Conservation (phyloP, 23 red algal species). For the Gracilaria caudata region DNA sequence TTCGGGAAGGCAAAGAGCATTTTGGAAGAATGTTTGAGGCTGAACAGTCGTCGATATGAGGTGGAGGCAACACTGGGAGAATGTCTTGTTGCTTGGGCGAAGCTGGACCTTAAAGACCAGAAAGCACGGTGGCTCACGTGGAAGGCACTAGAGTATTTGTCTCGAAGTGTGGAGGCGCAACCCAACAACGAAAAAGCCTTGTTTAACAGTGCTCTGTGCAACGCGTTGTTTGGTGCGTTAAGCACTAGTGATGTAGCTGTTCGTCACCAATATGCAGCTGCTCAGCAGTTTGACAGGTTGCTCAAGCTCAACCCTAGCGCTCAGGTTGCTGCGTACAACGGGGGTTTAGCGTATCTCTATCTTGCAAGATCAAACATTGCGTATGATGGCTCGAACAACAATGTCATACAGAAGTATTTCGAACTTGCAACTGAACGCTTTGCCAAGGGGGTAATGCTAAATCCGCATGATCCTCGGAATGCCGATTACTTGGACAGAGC, state of each 20-base stretch:
- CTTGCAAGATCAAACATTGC: conserved; percentile 34
- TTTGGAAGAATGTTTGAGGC: conserved; percentile 51
- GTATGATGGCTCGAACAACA: background rate
- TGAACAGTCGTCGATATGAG: background rate
- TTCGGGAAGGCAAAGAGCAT: conserved; percentile 27
- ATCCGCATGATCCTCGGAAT: conserved; percentile 43
- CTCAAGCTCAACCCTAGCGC: conserved; percentile 35
- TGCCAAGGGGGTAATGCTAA: conserved; percentile 45
- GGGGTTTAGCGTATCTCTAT: conserved; percentile 64
- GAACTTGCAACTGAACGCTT: conserved; percentile 42
- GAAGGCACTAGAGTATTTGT: conserved; percentile 17
- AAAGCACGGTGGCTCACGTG: conserved; percentile 11
- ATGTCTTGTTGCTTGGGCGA: conserved; percentile 50
- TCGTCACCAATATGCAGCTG: conserved; percentile 33
- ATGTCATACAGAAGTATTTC: conserved; percentile 12
- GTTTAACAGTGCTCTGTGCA: conserved; percentile 49
- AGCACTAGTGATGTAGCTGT: conserved; percentile 20
- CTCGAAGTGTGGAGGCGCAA: conserved; percentile 11
- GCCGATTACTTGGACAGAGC: conserved; percentile 35
- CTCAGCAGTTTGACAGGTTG: conserved; percentile 44
- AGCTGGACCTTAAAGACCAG: conserved; percentile 49
- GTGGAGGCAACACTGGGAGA: conserved; percentile 32
- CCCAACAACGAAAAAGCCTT: conserved; percentile 30
- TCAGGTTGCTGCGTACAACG: conserved; percentile 55
- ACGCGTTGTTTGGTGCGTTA: conserved; percentile 31